Evolutionary conservation across 1,284 basidiomycete species (phyloP).

Genomic region (Testicularia cyperi): DNA sequence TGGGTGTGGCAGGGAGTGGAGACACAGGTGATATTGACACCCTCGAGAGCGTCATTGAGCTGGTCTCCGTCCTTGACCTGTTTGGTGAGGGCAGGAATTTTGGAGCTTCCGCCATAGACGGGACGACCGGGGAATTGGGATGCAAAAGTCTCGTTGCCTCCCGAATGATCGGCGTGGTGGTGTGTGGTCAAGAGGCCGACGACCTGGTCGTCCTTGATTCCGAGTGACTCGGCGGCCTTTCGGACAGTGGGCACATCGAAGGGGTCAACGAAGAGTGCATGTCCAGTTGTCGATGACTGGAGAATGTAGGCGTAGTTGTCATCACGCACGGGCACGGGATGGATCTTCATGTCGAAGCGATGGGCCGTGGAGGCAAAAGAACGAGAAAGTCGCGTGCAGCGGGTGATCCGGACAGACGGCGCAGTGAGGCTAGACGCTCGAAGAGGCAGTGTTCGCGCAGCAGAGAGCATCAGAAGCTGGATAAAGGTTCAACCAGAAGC

Average conservation of each 20-base stretch:
- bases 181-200: conserved; percentile 57
- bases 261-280: conserved; percentile 66
- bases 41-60: conserved; percentile 24
- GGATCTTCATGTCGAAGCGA: conserved; percentile 54
- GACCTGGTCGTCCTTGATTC: conserved; percentile 61
- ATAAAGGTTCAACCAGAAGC: too few relatives aligned
- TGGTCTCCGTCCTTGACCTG: conserved; percentile 65
- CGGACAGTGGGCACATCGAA: conserved; percentile 78
- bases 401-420: neutral
- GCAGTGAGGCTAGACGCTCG: neutral
- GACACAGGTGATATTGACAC: conserved; percentile 60
- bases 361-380: neutral
- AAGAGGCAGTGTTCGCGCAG: neutral
- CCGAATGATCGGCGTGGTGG: conserved; percentile 73
- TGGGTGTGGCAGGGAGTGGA: conserved; percentile 95
- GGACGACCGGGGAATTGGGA: conserved; percentile 68
- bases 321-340: conserved; percentile 56
- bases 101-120: conserved; percentile 80
- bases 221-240: conserved; percentile 69
- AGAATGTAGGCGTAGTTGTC: conserved; percentile 60
- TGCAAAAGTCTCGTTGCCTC: conserved; percentile 71
- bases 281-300: conserved; percentile 31
- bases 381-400: neutral
- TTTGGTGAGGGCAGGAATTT: conserved; percentile 71
- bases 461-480: too few relatives aligned